A percentile compares a stretch with the other conserved stretches of the same genome.
These are phyloP conservation scores for Macrocybe gigantea DNA, from an alignment of 768 basidiomycete species.

Conservation along the genomic window DNA sequence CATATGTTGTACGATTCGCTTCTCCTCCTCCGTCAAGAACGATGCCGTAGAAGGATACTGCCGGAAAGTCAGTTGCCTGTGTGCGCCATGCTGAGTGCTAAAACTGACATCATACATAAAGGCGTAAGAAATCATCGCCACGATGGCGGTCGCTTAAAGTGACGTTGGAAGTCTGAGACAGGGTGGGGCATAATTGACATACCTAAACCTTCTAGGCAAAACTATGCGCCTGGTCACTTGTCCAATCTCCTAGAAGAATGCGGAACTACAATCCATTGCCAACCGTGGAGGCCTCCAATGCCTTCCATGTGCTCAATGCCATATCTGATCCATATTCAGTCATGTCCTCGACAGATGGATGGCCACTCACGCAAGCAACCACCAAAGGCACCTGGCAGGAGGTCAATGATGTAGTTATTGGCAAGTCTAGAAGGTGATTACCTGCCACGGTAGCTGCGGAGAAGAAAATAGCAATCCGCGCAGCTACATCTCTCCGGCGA, in stretches of 20 bases:
- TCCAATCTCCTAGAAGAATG: background rate
- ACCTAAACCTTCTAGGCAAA: slow-evolving; percentile 39
- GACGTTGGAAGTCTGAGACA: background rate
- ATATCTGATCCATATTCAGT: slow-evolving; percentile 30
- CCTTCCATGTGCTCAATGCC: slow-evolving; percentile 41
- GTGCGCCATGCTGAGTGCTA: background rate
- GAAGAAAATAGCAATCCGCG: slow-evolving; percentile 59
- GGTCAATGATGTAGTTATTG: background rate
- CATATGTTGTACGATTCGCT: slow-evolving; percentile 28
- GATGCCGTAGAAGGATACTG: slow-evolving; percentile 55
- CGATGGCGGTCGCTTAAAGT: slow-evolving; percentile 25
- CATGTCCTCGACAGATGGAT: background rate
- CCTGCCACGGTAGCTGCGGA: slow-evolving; percentile 54
- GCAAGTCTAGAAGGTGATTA: background rate
- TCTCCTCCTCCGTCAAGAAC: slow-evolving; percentile 45
- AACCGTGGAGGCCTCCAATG: slow-evolving; percentile 30
- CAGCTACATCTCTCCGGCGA: slow-evolving; percentile 48
- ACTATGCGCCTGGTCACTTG: slow-evolving; percentile 17
- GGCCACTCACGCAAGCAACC: slow-evolving; percentile 41
- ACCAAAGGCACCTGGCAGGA: slow-evolving; percentile 33
- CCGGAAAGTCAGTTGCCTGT: background rate
- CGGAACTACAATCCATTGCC: slow-evolving; percentile 42
- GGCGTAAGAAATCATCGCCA: slow-evolving; percentile 40
- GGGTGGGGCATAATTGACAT: background rate
- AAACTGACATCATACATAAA: slow-evolving; percentile 46